These are phyloP conservation scores for Tetragonia tetragonoides DNA, from an alignment of 148 eudicot species.

Conservation along the genomic window DNA sequence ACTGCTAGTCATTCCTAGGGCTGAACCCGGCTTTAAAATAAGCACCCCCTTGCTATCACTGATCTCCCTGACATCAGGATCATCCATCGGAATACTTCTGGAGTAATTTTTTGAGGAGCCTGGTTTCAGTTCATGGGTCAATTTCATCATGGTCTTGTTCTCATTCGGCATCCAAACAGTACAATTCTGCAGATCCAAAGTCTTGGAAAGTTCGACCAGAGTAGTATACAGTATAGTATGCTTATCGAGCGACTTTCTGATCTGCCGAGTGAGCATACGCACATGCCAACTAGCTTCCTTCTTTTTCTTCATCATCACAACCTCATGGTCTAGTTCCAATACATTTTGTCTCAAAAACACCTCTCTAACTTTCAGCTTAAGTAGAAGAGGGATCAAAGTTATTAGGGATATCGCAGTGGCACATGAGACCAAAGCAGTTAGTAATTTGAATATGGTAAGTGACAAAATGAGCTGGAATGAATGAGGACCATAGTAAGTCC, in stretches of 20 bases:
- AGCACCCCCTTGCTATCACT: constrained; percentile 52
- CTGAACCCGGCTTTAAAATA: constrained; percentile 53
- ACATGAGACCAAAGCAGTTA: constrained; percentile 86
- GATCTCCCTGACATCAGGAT: constrained; percentile 57
- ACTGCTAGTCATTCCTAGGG: constrained; percentile 54
- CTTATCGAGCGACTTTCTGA: constrained; percentile 80
- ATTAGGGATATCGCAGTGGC: constrained; percentile 92
- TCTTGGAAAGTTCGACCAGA: constrained; percentile 77
- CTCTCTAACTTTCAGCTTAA: constrained; percentile 86
- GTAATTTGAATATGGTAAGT: constrained; percentile 83
- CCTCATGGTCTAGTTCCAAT: constrained; percentile 78
- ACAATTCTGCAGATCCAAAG: constrained; percentile 73
- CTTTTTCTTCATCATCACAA: constrained; percentile 71
- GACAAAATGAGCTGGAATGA: constrained; percentile 79
- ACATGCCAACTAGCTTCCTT: constrained; percentile 84
- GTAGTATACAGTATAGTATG: constrained; percentile 79
- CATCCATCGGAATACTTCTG: constrained; percentile 46
- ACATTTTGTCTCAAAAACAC: constrained; percentile 72
- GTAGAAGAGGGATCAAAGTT: constrained; percentile 76
- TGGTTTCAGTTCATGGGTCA: constrained; percentile 58
- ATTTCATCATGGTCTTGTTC: constrained; percentile 50
- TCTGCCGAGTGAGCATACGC: constrained; percentile 91
- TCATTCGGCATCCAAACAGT: constrained; percentile 96
- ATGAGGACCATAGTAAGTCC: constrained; percentile 89
- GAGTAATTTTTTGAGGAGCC: constrained; percentile 25